Evolutionary conservation across 2,329 filamentous ascomycete species (phyloP), one percentile per base, ranked within the genome.

Genomic region (Exophiala alcalophila): DNA sequence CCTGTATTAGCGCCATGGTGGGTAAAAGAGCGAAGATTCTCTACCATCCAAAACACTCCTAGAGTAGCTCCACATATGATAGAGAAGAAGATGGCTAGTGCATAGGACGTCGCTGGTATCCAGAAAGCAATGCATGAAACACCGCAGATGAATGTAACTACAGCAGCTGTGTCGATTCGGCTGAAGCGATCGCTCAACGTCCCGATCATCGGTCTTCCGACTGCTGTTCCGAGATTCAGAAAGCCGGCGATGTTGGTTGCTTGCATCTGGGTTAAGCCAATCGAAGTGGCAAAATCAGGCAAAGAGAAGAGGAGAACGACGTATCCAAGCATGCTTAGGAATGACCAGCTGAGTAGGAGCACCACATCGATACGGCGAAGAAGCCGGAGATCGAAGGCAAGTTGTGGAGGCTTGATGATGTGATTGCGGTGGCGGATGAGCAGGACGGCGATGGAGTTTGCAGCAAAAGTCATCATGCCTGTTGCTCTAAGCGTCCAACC

Each of bases 131-230:
- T 67, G 35, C 64, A 59, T 4, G 59, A 44, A 9, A 73, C 23
- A 16, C 61, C 61, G 34, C 64, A 65, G 10, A 64, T 33, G 5
- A 70, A 53, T 0, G 67, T 72, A 10, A 66, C 50, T 3, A 56
- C 29, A 2, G 61, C 65, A 7, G 71, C 68, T 6, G 63, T 62
- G 37, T 68, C 57, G 25, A 72, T 63, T 4, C 70, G 57, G 5
- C 68, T 65, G 52, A 61, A 68, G 7, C 59, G 41, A 57, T 75
- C 73, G 46, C 67, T 70, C 3, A 66, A 46, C 11, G 68, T 46
- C 1, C 72, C 71, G 21, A 73, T 66, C 3, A 65, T 50, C 3
- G 71, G 72, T 7, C 72, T 56, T 9, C 72, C 71, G 14, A 74
- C 30, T 0, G 65, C 68, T 2, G 67, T 69, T 0, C 72, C 71